These are phyloP conservation scores for Spathaspora arborariae DNA, from an alignment of 805 yeast species.

Conservation along the genomic window DNA sequence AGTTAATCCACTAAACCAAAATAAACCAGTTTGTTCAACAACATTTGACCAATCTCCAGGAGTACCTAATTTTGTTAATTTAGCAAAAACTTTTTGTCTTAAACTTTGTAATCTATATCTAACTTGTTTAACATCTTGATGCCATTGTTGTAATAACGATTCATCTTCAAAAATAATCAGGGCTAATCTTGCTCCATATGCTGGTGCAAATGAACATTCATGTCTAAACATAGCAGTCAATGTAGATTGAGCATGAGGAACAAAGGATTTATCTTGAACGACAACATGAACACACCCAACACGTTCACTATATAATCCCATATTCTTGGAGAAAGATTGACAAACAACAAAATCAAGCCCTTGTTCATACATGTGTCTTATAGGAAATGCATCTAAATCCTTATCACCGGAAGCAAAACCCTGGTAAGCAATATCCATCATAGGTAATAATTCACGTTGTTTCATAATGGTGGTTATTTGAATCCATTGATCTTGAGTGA, in stretches of 20 bases:
- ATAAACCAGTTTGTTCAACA: constrained; percentile 36
- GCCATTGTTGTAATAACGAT: constrained; percentile 29
- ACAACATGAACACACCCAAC: constrained; percentile 36
- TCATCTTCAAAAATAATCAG: constrained; percentile 23
- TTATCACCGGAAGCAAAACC: constrained; percentile 54
- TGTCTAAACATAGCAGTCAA: constrained; percentile 32
- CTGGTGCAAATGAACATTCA: constrained; percentile 46
- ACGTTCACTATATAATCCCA: constrained; percentile 41
- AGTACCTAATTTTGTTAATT: constrained; percentile 30
- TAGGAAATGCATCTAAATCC: constrained; percentile 45
- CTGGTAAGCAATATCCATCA: constrained; percentile 42
- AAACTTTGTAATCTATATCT: constrained; percentile 27
- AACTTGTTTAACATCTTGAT: constrained; percentile 28
- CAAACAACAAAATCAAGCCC: constrained; percentile 41
- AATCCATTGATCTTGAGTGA: constrained; percentile 33
- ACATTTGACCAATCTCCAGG: constrained; percentile 44
- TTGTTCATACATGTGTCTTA: constrained; percentile 29
- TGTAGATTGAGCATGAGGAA: constrained; percentile 16
- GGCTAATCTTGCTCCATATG: constrained; percentile 44
- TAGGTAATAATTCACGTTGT: constrained; percentile 21
- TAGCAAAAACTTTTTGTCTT: constrained; percentile 25
- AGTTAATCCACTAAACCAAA: constrained; percentile 42
- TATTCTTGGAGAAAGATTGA: constrained; percentile 39
- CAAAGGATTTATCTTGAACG: constrained; percentile 13
- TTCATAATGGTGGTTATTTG: constrained; percentile 24